Conservation (phyloP, 805 yeast species). For the Kodamaea neixiangensis region DNA sequence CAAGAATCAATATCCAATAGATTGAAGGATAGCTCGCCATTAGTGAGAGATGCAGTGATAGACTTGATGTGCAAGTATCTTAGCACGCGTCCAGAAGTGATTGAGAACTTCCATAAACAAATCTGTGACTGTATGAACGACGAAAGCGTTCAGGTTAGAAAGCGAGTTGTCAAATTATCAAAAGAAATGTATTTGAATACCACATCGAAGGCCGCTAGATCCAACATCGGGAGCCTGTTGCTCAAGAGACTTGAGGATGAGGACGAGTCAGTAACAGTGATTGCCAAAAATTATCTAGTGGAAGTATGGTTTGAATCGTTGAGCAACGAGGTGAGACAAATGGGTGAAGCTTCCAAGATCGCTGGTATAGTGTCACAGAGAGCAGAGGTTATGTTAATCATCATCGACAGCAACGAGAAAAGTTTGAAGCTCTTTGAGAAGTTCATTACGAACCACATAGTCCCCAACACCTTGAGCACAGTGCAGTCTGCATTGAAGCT, state of each 20-base stretch:
- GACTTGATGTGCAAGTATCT: constrained; percentile 61
- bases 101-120: constrained; percentile 50
- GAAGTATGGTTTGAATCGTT: constrained; percentile 23
- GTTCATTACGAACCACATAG: constrained; percentile 47
- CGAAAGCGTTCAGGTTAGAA: constrained; percentile 64
- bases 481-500: constrained; percentile 21
- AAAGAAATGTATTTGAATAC: constrained; percentile 47
- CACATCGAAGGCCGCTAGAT: constrained; percentile 29
- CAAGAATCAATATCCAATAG: constrained; percentile 52
- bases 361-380: not conserved
- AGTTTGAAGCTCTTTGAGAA: constrained; percentile 46
- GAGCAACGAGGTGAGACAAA: not conserved
- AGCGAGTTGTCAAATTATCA: constrained; percentile 56
- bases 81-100: constrained; percentile 42
- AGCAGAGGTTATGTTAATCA: constrained; percentile 38
- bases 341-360: constrained; percentile 3
- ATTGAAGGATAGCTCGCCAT: constrained; percentile 62
- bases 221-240: constrained; percentile 51
- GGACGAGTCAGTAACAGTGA: constrained; percentile 50
- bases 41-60: constrained; percentile 74
- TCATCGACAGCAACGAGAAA: constrained; percentile 39
- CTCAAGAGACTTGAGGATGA: constrained; percentile 66
- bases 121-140: constrained; percentile 56
- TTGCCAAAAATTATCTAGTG: constrained; percentile 37
- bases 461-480: constrained; percentile 20